Evolutionary conservation across 129 eudicot genomes (phyloP).

Genomic region (Silybum marianum): DNA sequence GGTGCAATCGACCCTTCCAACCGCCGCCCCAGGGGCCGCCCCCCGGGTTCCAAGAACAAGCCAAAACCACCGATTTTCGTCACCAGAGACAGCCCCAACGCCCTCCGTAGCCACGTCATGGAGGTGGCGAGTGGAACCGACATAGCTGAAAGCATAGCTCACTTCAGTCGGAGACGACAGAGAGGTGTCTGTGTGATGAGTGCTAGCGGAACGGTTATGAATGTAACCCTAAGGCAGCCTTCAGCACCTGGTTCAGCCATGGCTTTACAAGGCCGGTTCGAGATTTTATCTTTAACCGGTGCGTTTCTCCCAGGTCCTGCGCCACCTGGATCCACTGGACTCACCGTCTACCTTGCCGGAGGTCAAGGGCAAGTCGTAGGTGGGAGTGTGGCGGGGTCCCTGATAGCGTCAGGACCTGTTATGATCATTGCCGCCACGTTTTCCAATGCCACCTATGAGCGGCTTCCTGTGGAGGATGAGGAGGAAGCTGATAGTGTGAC

Average conservation of each 20-base stretch:
- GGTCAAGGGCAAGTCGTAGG: slow-evolving; percentile 66
- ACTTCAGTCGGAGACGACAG: slow-evolving; percentile 46
- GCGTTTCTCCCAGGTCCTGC: slow-evolving; percentile 57
- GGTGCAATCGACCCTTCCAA: slow-evolving; percentile 49
- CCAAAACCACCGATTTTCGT: slow-evolving; percentile 57
- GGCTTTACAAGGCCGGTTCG: slow-evolving; percentile 57
- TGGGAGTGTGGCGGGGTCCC: slow-evolving; percentile 55
- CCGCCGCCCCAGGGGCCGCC: slow-evolving; percentile 50
- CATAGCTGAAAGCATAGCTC: slow-evolving; percentile 52
- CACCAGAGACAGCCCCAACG: slow-evolving; percentile 61
- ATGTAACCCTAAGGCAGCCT: slow-evolving; percentile 55
- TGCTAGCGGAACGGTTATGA: slow-evolving; percentile 52
- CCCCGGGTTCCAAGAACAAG: slow-evolving; percentile 57
- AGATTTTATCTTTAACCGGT: slow-evolving; percentile 51
- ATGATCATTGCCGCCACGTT: slow-evolving; percentile 61
- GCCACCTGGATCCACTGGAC: slow-evolving; percentile 56
- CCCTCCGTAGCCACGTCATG: slow-evolving; percentile 55
- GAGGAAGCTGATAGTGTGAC: slow-evolving; percentile 44
- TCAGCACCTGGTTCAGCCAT: slow-evolving; percentile 49
- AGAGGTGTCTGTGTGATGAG: slow-evolving; percentile 55
- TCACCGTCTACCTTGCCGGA: slow-evolving; percentile 51
- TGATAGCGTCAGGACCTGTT: slow-evolving; percentile 57
- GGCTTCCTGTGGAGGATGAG: slow-evolving; percentile 54
- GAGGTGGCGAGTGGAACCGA: slow-evolving; percentile 54
- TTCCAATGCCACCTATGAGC: slow-evolving; percentile 55